Evolutionary conservation across 2,329 filamentous ascomycete genomes (phyloP).

Genomic region (Fusarium protoensiforme): DNA sequence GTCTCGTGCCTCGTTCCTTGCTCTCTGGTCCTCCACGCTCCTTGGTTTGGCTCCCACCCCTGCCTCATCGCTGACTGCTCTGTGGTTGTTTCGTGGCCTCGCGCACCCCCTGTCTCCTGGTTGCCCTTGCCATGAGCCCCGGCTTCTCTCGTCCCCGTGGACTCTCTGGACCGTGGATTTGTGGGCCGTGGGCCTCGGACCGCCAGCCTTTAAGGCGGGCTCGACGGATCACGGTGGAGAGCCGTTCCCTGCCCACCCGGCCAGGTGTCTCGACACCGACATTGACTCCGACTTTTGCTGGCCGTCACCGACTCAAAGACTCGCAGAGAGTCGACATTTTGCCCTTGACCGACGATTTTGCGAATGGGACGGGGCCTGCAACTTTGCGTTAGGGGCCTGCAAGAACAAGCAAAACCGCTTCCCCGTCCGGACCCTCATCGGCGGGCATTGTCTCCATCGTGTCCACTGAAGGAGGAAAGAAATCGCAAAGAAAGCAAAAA

Average conservation of each 20-base stretch:
- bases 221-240: slow-evolving; percentile 39
- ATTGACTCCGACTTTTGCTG: slow-evolving; percentile 39
- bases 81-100: slow-evolving; percentile 15
- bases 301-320: slow-evolving; percentile 40
- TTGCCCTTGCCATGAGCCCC: slow-evolving; percentile 26
- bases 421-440: slow-evolving; percentile 10
- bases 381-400: slow-evolving; percentile 35
- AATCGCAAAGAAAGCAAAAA: slow-evolving; percentile 28
- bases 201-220: slow-evolving; percentile 34
- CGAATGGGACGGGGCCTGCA: slow-evolving; percentile 31
- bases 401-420: slow-evolving; percentile 33
- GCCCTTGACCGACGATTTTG: slow-evolving; percentile 40
- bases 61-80: slow-evolving; percentile 18
- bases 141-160: slow-evolving; percentile 26
- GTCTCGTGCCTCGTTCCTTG: slow-evolving; percentile 24
- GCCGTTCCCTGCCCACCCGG: slow-evolving; percentile 27
- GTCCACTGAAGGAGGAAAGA: slow-evolving; percentile 27
- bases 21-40: slow-evolving; percentile 12
- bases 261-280: slow-evolving; percentile 41
- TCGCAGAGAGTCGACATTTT: slow-evolving; percentile 27
- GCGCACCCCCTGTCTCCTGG: slow-evolving; percentile 17
- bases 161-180: slow-evolving; percentile 10
- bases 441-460: slow-evolving; percentile 21
- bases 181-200: slow-evolving; percentile 32
- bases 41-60: slow-evolving; percentile 19